Conservation (phyloP, 495 filamentous ascomycete genomes). For the Aspergillus egyptiacus region DNA sequence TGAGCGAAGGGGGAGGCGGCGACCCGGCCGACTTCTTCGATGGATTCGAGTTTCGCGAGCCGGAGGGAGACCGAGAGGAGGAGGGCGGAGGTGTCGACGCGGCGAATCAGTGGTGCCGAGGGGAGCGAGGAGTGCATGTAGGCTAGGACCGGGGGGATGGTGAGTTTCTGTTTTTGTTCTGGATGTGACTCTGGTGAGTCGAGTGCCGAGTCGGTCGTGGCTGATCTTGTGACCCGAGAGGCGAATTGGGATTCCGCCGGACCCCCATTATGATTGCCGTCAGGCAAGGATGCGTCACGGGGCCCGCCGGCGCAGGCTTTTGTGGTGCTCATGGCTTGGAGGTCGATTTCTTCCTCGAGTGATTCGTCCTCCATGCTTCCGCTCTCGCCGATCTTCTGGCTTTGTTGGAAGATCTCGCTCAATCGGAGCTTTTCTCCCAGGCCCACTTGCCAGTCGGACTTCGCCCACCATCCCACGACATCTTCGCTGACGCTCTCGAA, state of each 20-base stretch:
- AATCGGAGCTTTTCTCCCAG: slow-evolving; percentile 72
- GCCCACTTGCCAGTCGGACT: slow-evolving; percentile 81
- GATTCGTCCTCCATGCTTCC: slow-evolving; percentile 39
- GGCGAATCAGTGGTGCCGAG: slow-evolving; percentile 60
- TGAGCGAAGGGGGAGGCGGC: slow-evolving; percentile 67
- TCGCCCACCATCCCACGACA: slow-evolving; percentile 90
- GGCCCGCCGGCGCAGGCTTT: slow-evolving; percentile 22
- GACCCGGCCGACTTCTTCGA: slow-evolving; percentile 56
- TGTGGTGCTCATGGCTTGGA: slow-evolving; percentile 57
- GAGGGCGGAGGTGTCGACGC: slow-evolving; percentile 78
- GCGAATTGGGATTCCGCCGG: slow-evolving; percentile 30
- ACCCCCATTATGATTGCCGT: no score
- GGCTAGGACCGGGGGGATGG: slow-evolving; percentile 65
- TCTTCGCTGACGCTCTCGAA: slow-evolving; percentile 88
- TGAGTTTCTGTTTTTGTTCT: slow-evolving; percentile 25
- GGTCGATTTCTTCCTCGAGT: slow-evolving; percentile 55
- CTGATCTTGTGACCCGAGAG: slow-evolving; percentile 35
- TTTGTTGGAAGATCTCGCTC: slow-evolving; percentile 52
- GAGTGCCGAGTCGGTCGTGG: slow-evolving; percentile 10
- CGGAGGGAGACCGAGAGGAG: slow-evolving; percentile 76
- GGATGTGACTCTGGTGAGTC: no score
- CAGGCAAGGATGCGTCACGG: slow-evolving; percentile 2
- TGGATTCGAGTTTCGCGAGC: slow-evolving; percentile 68
- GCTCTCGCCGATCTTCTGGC: slow-evolving; percentile 28
- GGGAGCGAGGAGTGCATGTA: slow-evolving; percentile 60